Evolutionary conservation across 768 basidiomycete genomes (phyloP).

Genomic region (Serendipita indica): DNA sequence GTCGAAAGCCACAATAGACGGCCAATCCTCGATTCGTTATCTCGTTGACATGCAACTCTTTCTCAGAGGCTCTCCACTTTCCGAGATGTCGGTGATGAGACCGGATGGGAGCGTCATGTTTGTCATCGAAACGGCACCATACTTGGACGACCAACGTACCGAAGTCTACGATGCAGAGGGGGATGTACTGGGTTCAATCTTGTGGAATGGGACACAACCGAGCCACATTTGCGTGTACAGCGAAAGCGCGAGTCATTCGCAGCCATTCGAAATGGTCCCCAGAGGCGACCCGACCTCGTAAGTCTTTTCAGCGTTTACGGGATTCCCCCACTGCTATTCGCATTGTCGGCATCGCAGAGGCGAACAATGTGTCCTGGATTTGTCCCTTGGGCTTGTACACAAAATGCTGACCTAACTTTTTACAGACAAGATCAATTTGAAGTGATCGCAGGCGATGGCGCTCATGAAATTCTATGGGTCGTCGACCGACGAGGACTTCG

Average conservation of each 20-base stretch:
- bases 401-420: not conserved
- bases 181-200: not conserved
- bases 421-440: not conserved
- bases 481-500: not conserved
- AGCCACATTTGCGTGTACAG: slow-evolving; percentile 7
- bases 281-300: slow-evolving; percentile 6
- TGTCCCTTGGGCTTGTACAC: not conserved
- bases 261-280: slow-evolving; percentile 5
- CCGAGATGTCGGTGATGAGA: not conserved
- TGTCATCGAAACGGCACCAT: slow-evolving; percentile 1
- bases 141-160: slow-evolving; percentile 2
- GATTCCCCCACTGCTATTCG: not conserved
- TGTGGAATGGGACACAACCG: slow-evolving; percentile 7
- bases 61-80: not conserved
- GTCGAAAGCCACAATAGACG: too few relatives aligned
- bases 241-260: not conserved
- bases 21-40: too few relatives aligned
- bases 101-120: not conserved
- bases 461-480: not conserved
- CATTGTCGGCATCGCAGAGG: not conserved
- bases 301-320: not conserved
- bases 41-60: too few relatives aligned
- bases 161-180: slow-evolving; percentile 5
- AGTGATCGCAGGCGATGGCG: not conserved
- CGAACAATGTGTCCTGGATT: too few relatives aligned